These are phyloP conservation scores for Corrigiola litoralis DNA, from an alignment of 179 eudicot species.

Conservation along the genomic window DNA sequence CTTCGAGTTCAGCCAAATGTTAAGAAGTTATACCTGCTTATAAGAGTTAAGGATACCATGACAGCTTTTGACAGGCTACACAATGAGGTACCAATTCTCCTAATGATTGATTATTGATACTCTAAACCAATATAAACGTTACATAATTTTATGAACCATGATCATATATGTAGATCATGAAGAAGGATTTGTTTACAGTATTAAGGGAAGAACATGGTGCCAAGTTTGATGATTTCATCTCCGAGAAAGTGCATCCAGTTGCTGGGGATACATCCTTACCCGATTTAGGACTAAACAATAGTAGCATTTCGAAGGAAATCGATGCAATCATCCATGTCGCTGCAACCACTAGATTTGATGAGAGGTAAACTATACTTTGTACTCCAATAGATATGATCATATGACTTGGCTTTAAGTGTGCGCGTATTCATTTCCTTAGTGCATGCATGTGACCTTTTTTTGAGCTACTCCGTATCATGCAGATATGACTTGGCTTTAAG, in stretches of 20 bases:
- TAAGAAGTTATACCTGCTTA: constrained; percentile 51
- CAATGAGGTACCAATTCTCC: constrained; percentile 32
- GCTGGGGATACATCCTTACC: constrained; percentile 48
- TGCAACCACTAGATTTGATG: constrained; percentile 54
- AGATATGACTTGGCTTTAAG: constrained; percentile 48
- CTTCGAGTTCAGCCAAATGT: constrained; percentile 59
- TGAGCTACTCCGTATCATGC: too few species aligned
- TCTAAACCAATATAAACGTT: too few species aligned
- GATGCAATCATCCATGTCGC: constrained; percentile 57
- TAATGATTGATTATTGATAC: too few species aligned
- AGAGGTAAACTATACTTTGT: too few species aligned
- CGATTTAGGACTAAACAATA: constrained; percentile 41
- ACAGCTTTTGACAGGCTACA: constrained; percentile 38
- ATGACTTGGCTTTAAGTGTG: constrained; percentile 44
- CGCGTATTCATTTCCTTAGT: too few species aligned
- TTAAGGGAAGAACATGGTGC: constrained; percentile 37
- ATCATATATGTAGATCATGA: constrained; percentile 30
- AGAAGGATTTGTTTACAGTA: constrained; percentile 52
- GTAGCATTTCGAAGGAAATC: constrained; percentile 31
- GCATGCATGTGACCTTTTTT: too few species aligned
- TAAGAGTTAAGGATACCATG: constrained; percentile 39
- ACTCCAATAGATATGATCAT: background rate
- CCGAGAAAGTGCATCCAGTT: constrained; percentile 40
- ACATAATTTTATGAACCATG: too few species aligned
- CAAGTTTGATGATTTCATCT: constrained; percentile 32